Evolutionary conservation across 2,329 filamentous ascomycete genomes (phyloP).

Genomic region (Fusarium xyrophilum): DNA sequence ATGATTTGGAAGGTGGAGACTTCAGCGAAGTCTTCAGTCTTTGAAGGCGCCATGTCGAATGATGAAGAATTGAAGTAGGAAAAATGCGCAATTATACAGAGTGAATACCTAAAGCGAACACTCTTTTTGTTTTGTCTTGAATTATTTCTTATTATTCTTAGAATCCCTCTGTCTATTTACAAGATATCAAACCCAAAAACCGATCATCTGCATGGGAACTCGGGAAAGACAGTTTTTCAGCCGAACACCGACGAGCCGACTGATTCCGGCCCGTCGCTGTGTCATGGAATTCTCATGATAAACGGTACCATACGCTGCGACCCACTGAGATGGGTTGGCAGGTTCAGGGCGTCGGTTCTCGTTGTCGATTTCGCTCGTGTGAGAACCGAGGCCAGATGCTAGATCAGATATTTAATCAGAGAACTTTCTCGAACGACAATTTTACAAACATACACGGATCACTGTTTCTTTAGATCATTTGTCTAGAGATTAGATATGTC

Average conservation of each 20-base stretch:
- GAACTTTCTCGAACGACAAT: neutral
- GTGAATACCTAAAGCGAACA: too few relatives aligned
- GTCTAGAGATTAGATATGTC: too few relatives aligned
- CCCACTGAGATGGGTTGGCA: neutral
- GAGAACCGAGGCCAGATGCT: neutral
- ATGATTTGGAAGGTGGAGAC: neutral
- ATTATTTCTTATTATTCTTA: rapidly evolving
- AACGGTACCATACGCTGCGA: neutral
- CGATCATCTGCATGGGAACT: conserved; percentile 14
- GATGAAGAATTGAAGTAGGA: rapidly evolving
- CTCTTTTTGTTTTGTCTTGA: rapidly evolving
- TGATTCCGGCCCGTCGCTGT: conserved; percentile 1
- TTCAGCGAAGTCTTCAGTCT: neutral
- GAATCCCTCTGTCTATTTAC: neutral
- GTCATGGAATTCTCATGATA: neutral
- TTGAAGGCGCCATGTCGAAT: conserved; percentile 1
- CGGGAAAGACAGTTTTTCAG: conserved; percentile 8
- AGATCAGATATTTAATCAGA: conserved; percentile 1
- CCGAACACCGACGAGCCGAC: conserved; percentile 15
- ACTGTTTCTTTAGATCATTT: too few relatives aligned
- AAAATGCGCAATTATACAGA: rapidly evolving
- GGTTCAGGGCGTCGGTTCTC: neutral
- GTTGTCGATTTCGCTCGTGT: neutral
- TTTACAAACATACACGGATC: neutral
- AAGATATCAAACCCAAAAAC: conserved; percentile 16